phyloP scores from a whole-genome alignment of 1,139 yeast species.

The Wickerhamiella pararugosa region DNA sequence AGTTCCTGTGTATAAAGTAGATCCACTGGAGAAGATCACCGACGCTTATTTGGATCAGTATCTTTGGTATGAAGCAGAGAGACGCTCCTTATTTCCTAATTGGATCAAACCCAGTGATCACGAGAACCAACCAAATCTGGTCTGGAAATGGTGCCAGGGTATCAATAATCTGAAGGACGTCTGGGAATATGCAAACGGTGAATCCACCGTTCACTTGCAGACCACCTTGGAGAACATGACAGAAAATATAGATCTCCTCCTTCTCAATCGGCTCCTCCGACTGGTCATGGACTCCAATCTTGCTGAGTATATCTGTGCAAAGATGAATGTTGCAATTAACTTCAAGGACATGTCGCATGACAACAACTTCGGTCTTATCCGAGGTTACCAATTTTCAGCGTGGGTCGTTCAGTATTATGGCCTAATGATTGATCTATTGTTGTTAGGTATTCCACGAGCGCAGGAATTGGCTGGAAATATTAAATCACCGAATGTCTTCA shows the following conservation, averaged over 20 bases:
- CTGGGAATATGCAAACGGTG: conserved; percentile 67
- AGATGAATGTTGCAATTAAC: conserved; percentile 65
- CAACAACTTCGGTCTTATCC: conserved; percentile 71
- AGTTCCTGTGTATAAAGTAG: conserved; percentile 74
- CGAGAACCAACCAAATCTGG: conserved; percentile 83
- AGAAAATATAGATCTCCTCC: conserved; percentile 77
- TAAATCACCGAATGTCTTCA: conserved; percentile 53
- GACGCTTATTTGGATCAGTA: conserved; percentile 95
- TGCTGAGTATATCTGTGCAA: conserved; percentile 90
- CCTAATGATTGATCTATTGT: conserved; percentile 59
- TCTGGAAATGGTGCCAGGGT: conserved; percentile 95
- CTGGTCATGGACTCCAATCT: conserved; percentile 77
- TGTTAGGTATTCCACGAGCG: conserved; percentile 80
- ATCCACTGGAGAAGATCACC: conserved; percentile 86
- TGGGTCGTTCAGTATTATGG: conserved; percentile 88
- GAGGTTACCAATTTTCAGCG: conserved; percentile 84
- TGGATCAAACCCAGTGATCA: conserved; percentile 95
- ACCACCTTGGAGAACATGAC: conserved; percentile 54
- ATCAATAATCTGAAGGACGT: conserved; percentile 61
- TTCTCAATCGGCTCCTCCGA: conserved; percentile 66
- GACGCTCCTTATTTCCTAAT: conserved; percentile 74
- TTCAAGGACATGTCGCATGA: conserved; percentile 94
- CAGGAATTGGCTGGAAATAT: conserved; percentile 70
- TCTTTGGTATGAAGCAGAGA: conserved; percentile 90
- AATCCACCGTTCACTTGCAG: conserved; percentile 73